These are phyloP conservation scores for Miscanthus lutarioriparius DNA, from an alignment of 176 grass and related monocot genomes.

Conservation along the genomic window DNA sequence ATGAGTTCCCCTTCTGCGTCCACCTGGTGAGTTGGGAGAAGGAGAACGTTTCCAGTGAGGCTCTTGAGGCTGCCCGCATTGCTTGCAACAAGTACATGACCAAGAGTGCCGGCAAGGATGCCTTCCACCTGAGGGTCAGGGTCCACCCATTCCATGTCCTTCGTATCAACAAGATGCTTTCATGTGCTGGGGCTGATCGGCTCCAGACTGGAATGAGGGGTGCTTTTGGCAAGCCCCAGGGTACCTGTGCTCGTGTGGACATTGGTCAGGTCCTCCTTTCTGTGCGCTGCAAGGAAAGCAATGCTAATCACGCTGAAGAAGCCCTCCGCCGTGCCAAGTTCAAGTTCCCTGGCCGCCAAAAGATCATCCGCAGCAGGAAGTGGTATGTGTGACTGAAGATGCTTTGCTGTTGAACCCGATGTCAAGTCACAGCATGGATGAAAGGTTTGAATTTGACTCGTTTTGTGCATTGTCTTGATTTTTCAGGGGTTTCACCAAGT, in stretches of 20 bases:
- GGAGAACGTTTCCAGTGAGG: constrained; percentile 40
- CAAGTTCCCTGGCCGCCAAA: constrained; percentile 51
- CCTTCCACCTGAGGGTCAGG: constrained; percentile 50
- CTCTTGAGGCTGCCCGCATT: constrained; percentile 53
- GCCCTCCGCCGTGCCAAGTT: constrained; percentile 47
- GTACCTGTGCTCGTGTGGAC: constrained; percentile 48
- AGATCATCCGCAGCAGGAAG: constrained; percentile 41
- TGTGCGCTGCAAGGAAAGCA: constrained; percentile 49
- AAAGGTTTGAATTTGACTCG: not conserved
- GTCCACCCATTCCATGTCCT: constrained; percentile 54
- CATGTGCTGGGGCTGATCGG: constrained; percentile 48
- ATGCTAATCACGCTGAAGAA: constrained; percentile 40
- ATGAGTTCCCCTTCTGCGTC: constrained; percentile 45
- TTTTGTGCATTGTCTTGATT: not conserved
- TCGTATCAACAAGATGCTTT: constrained; percentile 64
- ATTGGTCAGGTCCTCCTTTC: constrained; percentile 53
- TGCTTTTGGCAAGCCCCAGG: constrained; percentile 54
- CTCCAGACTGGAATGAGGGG: constrained; percentile 55
- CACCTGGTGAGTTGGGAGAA: constrained; percentile 43
- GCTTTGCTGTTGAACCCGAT: not conserved
- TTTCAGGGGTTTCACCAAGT: constrained; percentile 44
- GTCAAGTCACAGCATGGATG: not conserved
- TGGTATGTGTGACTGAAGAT: constrained; percentile 30
- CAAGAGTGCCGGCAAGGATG: constrained; percentile 45
- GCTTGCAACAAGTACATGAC: constrained; percentile 66